Base-by-base conservation (phyloP, 2,329 filamentous ascomycete genomes). In the Claviceps lovelessii region DNA sequence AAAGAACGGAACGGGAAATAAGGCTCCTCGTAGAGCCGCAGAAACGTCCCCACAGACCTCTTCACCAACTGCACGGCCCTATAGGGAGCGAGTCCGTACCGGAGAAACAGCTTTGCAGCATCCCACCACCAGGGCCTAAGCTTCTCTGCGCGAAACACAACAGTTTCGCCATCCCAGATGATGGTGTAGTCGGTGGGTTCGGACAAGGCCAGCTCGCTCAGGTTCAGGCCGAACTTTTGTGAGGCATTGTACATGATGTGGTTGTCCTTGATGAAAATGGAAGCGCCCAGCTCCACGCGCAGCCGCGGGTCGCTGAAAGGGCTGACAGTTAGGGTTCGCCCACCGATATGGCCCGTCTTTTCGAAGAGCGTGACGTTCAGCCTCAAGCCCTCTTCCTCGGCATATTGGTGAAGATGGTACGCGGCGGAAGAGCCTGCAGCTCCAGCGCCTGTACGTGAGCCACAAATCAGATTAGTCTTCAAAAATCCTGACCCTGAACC, bases 301-400 rank as follows among this genome's bases (percentile, higher is more conserved):
- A 83, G 73, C 0, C 72, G 59, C 1, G 83, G 74, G 61, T 91
- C 77, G 59, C 80, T 77, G 65, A 86, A 91, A 2, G 83, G 84
- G 63, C 90, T 75, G 19, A 95, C 85, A 0, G 90, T 97, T 35
- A 90, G 87, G 8, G 86, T 86, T 31, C 93, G 86, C 9, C 93
- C 93, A 35, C 93, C 93, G 47, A 97, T 77, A 61, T 83, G 88
- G 37, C 74, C 68, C 17, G 81, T 83, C 61, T 84, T 85, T 64
- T 98, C 93, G 67, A 91, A 96, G 33, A 98, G 75, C 28, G 90
- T 95, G 62, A 97, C 85, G 60, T 95, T 86, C 56, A 91, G 65
- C 2, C 76, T 72, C 19, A 86, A 68, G 19, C 72, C 73, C n/a
- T 76, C 74, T 56, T 79, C 70, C 4, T 79, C 70, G 28, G 88